Percentiles rank a stretch among this genome's conserved stretches.
Evolutionary conservation across 805 yeast genomes (phyloP).

Genomic region (Saturnispora silvae): DNA sequence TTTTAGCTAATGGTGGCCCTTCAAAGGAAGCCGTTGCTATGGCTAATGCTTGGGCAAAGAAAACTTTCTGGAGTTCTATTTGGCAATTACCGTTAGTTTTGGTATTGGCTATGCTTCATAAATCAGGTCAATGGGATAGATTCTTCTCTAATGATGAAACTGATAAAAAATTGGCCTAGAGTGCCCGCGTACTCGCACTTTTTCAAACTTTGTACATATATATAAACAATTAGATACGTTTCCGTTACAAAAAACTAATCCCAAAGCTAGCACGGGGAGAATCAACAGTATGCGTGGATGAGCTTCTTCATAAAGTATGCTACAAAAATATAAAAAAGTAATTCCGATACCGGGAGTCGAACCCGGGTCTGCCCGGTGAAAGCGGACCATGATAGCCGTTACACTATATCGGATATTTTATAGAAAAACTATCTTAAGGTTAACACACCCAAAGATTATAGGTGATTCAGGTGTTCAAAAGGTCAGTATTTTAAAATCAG

Average conservation of each 20-base stretch:
- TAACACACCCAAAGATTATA: too few relatives aligned
- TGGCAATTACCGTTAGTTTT: constrained; percentile 88
- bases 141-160: constrained; percentile 26
- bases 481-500: too few relatives aligned
- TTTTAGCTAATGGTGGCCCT: constrained; percentile 26
- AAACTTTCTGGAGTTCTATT: constrained; percentile 88
- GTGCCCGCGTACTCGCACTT: too few relatives aligned
- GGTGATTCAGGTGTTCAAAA: too few relatives aligned
- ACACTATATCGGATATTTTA: constrained; percentile 63
- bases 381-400: constrained; percentile 81
- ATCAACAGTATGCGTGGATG: too few relatives aligned
- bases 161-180: too few relatives aligned
- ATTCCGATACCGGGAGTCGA: constrained; percentile 79
- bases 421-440: too few relatives aligned
- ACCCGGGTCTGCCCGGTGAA: constrained; percentile 79
- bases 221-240: too few relatives aligned
- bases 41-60: constrained; percentile 67
- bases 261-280: too few relatives aligned
- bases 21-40: constrained; percentile 47
- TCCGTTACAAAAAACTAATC: too few relatives aligned
- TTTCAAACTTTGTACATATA: too few relatives aligned
- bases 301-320: too few relatives aligned
- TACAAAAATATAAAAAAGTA: background rate
- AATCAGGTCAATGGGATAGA: constrained; percentile 91
- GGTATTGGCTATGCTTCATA: constrained; percentile 87